Conservation (phyloP, 139 green algal species). For the Closterium sp. region DNA sequence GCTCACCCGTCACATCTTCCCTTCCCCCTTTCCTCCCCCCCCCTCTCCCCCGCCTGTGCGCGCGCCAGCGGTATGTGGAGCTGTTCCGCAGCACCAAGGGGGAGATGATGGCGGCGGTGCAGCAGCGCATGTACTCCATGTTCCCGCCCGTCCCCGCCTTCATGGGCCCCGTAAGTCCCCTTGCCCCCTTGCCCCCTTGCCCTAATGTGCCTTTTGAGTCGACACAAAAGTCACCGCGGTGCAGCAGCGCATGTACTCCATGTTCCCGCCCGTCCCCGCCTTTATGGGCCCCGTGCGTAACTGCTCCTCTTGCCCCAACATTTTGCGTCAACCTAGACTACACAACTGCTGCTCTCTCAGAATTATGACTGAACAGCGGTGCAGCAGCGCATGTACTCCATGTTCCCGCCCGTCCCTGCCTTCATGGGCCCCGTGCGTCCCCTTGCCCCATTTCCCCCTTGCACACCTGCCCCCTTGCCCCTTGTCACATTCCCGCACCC, state of each 20-base stretch:
- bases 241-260: constrained; percentile 42
- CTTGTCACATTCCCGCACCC: no score
- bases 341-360: no score
- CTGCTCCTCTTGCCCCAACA: no score
- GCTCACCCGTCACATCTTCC: not conserved
- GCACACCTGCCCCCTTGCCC: not conserved
- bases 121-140: constrained; percentile 47
- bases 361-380: no score
- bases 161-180: not conserved
- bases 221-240: no score
- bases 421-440: not conserved
- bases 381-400: constrained; percentile 42
- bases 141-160: not conserved
- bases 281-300: not conserved
- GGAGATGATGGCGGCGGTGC: constrained; percentile 49
- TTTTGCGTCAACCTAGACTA: no score
- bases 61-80: constrained; percentile 50
- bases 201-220: no score
- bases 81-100: constrained; percentile 52
- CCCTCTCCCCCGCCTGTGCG: not conserved
- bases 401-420: constrained; percentile 9
- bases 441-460: not conserved
- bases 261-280: constrained; percentile 9
- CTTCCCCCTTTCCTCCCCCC: no score
- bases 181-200: not conserved